A percentile compares a stretch with the other conserved stretches of the same genome.
These are phyloP conservation scores for Tremella mesenterica DNA, from an alignment of 768 basidiomycete species.

Conservation along the genomic window DNA sequence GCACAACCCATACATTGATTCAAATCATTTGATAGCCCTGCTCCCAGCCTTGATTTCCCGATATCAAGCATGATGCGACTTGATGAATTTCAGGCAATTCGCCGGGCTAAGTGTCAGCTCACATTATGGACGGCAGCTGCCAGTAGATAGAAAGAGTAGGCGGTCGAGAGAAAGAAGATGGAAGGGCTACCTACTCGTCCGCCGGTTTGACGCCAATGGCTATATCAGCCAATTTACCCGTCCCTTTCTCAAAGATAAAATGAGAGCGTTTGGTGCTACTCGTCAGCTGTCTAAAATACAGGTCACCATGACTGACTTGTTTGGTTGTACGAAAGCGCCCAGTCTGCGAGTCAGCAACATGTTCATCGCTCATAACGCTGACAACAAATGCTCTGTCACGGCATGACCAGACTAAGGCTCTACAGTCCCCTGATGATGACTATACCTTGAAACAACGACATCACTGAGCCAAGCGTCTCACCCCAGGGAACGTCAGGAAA, in stretches of 20 bases:
- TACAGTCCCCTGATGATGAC: too few species aligned
- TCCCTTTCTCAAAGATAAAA: slow-evolving; percentile 82
- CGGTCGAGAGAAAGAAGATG: not conserved
- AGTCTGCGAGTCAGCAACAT: slow-evolving; percentile 50
- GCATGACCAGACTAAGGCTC: too few species aligned
- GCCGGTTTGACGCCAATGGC: slow-evolving; percentile 75
- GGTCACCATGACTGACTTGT: slow-evolving; percentile 46
- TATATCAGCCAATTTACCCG: slow-evolving; percentile 73
- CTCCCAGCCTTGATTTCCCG: too few species aligned
- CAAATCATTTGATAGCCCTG: too few species aligned
- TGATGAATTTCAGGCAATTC: slow-evolving; percentile 63
- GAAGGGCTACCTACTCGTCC: slow-evolving; percentile 53
- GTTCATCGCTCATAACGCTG: too few species aligned
- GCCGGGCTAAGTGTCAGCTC: slow-evolving; percentile 49
- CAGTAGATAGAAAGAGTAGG: not conserved
- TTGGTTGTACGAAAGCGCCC: slow-evolving; percentile 59
- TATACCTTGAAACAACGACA: too few species aligned
- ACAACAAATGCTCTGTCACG: too few species aligned
- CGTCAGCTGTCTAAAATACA: not conserved
- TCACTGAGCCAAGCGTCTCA: too few species aligned
- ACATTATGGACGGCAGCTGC: not conserved
- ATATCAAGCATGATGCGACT: slow-evolving; percentile 44
- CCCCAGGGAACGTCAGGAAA: too few species aligned
- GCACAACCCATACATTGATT: too few species aligned
- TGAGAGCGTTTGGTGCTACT: slow-evolving; percentile 77